phyloP scores from a whole-genome alignment of 305 asterid genomes.

The Fraxinus baroniana region DNA sequence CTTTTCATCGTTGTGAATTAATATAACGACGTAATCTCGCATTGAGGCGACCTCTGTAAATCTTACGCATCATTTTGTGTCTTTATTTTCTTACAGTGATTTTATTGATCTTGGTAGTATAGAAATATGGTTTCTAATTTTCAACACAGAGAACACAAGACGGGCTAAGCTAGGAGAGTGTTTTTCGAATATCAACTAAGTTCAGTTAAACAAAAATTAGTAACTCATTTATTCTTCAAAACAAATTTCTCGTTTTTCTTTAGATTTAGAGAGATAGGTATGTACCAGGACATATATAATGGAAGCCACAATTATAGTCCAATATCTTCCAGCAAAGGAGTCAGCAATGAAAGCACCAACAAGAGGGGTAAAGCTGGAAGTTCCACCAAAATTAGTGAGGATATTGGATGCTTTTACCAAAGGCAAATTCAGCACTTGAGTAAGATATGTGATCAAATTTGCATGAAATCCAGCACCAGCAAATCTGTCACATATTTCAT shows the following conservation, averaged over 20 bases:
- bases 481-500: constrained; percentile 71
- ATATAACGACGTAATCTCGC: too few relatives aligned
- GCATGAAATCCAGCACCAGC: constrained; percentile 69
- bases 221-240: background rate
- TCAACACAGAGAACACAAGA: background rate
- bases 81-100: too few relatives aligned
- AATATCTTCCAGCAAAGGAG: constrained; percentile 67
- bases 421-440: constrained; percentile 65
- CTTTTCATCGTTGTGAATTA: too few relatives aligned
- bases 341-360: constrained; percentile 75
- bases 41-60: too few relatives aligned
- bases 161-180: background rate
- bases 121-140: too few relatives aligned
- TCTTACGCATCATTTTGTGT: too few relatives aligned
- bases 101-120: too few relatives aligned
- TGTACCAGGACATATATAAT: constrained; percentile 56
- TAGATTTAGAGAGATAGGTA: background rate
- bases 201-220: background rate
- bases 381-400: constrained; percentile 62
- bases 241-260: background rate
- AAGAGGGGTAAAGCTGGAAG: constrained; percentile 68
- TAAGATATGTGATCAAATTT: constrained; percentile 76
- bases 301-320: constrained; percentile 66
- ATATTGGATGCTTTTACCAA: constrained; percentile 73
- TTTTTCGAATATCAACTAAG: background rate